A percentile compares a stretch with the other conserved stretches of the same genome.
These are phyloP conservation scores for Tolypocladium tundrense DNA, from an alignment of 2,329 filamentous ascomycete genomes.

Conservation along the genomic window DNA sequence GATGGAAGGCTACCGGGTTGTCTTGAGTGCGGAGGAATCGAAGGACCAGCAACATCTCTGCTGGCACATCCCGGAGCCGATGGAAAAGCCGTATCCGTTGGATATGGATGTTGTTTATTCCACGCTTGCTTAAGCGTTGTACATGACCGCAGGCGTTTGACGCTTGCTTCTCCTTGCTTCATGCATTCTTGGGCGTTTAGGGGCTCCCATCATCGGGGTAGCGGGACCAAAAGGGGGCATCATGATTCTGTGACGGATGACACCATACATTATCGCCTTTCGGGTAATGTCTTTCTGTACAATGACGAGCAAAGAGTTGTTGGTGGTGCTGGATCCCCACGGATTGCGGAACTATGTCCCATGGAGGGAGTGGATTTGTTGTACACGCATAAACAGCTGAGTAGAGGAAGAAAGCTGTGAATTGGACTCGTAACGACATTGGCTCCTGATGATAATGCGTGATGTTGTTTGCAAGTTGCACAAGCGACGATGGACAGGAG, in stretches of 20 bases:
- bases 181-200: constrained; percentile 8
- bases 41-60: constrained; percentile 16
- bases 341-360: neutral
- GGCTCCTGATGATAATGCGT: neutral
- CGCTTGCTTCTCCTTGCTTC: constrained; percentile 1
- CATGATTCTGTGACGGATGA: neutral
- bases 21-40: constrained; percentile 15
- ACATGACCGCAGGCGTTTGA: neutral
- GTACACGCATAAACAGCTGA: neutral
- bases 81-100: constrained; percentile 23
- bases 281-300: neutral
- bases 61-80: constrained; percentile 26
- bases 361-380: neutral
- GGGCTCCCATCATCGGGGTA: neutral
- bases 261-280: neutral
- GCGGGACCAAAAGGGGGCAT: neutral
- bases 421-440: neutral
- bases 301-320: neutral
- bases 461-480: neutral
- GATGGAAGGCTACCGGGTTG: constrained; percentile 19
- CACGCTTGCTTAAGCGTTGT: constrained; percentile 10
- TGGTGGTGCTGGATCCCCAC: neutral
- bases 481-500: neutral
- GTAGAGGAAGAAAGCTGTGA: neutral
- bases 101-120: constrained; percentile 28